Conservation (phyloP, 2,329 filamentous ascomycete species). For the Diaporthe amygdali region DNA sequence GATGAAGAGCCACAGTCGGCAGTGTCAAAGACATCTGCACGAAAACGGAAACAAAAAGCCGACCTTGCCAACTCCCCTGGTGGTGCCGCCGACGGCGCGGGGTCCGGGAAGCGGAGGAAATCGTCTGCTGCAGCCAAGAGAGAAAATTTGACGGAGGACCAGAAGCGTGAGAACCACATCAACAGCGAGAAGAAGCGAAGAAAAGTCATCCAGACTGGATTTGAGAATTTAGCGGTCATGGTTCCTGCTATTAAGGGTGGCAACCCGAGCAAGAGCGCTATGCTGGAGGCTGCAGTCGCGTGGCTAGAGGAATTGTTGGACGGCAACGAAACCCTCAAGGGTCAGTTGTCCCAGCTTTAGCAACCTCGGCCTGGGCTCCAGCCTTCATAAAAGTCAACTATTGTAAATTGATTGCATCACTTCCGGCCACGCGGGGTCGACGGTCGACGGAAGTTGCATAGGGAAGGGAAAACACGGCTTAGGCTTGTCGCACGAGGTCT, state of each 20-base stretch:
- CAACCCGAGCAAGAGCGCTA: slow-evolving; percentile 82
- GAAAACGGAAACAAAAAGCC: slow-evolving; percentile 54
- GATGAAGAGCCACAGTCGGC: slow-evolving; percentile 46
- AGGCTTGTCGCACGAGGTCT: background rate
- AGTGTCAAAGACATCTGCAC: slow-evolving; percentile 39
- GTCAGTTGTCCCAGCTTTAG: slow-evolving; percentile 45
- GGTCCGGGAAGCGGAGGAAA: slow-evolving; percentile 53
- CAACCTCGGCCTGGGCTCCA: background rate
- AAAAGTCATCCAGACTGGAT: slow-evolving; percentile 81
- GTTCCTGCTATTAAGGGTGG: slow-evolving; percentile 77
- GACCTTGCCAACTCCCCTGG: slow-evolving; percentile 41
- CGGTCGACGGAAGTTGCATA: background rate
- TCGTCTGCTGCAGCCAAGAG: slow-evolving; percentile 56
- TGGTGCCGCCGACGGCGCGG: slow-evolving; percentile 38
- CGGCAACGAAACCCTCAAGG: slow-evolving; percentile 67
- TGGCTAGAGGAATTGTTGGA: slow-evolving; percentile 77
- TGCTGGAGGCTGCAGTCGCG: slow-evolving; percentile 76
- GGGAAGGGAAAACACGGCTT: background rate
- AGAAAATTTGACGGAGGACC: slow-evolving; percentile 79
- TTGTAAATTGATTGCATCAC: background rate
- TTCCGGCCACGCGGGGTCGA: background rate
- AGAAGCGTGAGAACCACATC: slow-evolving; percentile 87
- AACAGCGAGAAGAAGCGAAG: slow-evolving; percentile 86
- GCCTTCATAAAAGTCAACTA: background rate
- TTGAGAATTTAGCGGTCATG: slow-evolving; percentile 77